These are phyloP conservation scores for Purpureocillium takamizusanense DNA, from an alignment of 2,329 filamentous ascomycete genomes.

Conservation along the genomic window DNA sequence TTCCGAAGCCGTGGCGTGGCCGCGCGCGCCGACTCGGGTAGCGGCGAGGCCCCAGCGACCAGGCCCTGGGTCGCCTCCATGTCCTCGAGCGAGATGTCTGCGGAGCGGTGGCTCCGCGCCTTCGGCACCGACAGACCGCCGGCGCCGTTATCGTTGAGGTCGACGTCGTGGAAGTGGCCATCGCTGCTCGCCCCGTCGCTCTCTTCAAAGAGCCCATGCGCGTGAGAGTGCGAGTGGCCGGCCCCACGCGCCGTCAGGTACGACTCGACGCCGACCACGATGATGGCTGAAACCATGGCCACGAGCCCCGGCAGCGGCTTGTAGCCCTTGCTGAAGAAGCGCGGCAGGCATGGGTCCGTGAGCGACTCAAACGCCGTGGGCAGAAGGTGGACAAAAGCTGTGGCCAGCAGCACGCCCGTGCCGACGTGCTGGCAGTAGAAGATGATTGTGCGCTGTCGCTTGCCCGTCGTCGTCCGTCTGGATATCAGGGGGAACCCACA, in stretches of 20 bases:
- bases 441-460: constrained; percentile 49
- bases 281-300: constrained; percentile 71
- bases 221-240: constrained; percentile 50
- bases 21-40: constrained; percentile 44
- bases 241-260: constrained; percentile 69
- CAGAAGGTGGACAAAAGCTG: constrained; percentile 71
- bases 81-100: constrained; percentile 42
- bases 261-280: constrained; percentile 81
- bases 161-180: constrained; percentile 16
- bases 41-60: constrained; percentile 48
- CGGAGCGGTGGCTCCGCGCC: constrained; percentile 29
- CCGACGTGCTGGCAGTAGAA: constrained; percentile 68
- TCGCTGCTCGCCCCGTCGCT: constrained; percentile 30
- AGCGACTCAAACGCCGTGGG: constrained; percentile 60
- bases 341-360: constrained; percentile 63
- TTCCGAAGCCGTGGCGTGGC: constrained; percentile 13
- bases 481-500: constrained; percentile 60
- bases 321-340: constrained; percentile 73
- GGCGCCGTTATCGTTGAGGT: constrained; percentile 8
- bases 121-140: constrained; percentile 29
- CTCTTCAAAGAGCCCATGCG: constrained; percentile 39
- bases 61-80: constrained; percentile 44
- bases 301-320: constrained; percentile 71
- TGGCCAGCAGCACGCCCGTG: constrained; percentile 78
- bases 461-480: constrained; percentile 46